phyloP scores from a whole-genome alignment of 306 rosid species.

The Vigna reflexopilosa region DNA sequence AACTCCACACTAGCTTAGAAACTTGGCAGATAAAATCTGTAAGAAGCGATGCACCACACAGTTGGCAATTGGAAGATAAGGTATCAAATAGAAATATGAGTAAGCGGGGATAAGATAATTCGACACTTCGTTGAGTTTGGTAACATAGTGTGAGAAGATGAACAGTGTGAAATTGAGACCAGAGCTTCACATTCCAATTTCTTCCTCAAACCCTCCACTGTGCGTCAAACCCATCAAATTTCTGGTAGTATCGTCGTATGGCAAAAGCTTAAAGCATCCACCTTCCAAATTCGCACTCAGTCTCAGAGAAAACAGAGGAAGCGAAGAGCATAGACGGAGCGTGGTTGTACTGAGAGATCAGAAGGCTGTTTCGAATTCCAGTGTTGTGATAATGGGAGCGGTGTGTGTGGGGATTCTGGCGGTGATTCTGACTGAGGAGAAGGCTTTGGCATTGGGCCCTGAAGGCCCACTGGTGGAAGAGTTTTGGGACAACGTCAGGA shows the following conservation, averaged over 20 bases:
- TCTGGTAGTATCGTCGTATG: not conserved
- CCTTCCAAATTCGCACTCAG: slow-evolving; percentile 8
- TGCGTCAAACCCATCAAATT: slow-evolving; percentile 42
- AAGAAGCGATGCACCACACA: not conserved
- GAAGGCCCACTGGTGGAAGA: slow-evolving; percentile 94
- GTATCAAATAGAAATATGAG: not conserved
- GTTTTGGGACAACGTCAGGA: slow-evolving; percentile 94
- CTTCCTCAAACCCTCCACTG: slow-evolving; percentile 21
- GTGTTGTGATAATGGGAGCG: slow-evolving; percentile 61
- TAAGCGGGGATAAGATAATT: not conserved
- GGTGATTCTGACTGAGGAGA: slow-evolving; percentile 54
- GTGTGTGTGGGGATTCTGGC: slow-evolving; percentile 68
- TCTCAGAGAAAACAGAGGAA: not conserved
- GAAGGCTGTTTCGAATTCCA: not conserved
- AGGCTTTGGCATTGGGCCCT: slow-evolving; percentile 87
- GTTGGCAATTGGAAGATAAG: not conserved
- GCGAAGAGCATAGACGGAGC: not conserved
- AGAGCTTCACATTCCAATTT: slow-evolving; percentile 43
- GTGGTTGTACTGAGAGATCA: not conserved
- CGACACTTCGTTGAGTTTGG: not conserved
- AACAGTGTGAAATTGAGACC: slow-evolving; percentile 53
- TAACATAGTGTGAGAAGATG: slow-evolving; percentile 32
- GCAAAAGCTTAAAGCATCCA: slow-evolving; percentile 34
- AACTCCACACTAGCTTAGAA: no score
- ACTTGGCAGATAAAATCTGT: not conserved